Base-by-base conservation (phyloP, 306 rosid genomes). In the Trifolium dubium region DNA sequence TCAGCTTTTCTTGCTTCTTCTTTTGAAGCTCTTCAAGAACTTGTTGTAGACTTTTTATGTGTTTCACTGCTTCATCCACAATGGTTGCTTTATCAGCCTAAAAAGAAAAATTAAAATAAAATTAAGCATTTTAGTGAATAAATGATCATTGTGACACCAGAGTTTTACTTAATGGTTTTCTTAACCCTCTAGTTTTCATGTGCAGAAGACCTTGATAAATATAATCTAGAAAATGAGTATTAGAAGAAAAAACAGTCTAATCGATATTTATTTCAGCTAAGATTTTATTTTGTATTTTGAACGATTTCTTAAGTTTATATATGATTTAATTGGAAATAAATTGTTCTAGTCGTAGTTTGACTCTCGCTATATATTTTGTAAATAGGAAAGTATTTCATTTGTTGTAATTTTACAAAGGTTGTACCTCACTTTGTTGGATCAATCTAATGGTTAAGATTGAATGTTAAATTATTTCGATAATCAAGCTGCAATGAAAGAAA, bases 51-150 rank as follows among this genome's bases (percentile, higher is more conserved):
- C 17, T 19, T 75, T 77, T 67, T 6, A 91, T 88, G 84, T 80
- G 74, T 12, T 49, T 88, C 77, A 85, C 86, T 10, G 96, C 89
- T 78, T 87, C 96, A 41, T 88, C 96, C n/a, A 94, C 87, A n/a
- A 93, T 79, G 28, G 80, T 81, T 37, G 89, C 82, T 60, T 88
- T 89, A 84, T 88, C 91, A 0, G 85, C 87, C 98, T 93, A 44
- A 18, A 15, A 3, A 4, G 49, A 14, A 50, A 65, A 65, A 23
- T 23, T 23, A 74, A 74, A 74, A 32, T 34, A 23, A 64, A 37
- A 69, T 13, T 17, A 50, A 50, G 23, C 11, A 55, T 29, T 1
- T 62, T 28, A 2, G n/a, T 10, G 2, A 8, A 0, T 2, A 72
- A 62, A 30, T 17, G 39, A 32, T 50, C 1, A 32, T 74, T 31